Base-by-base conservation (phyloP, 1,284 basidiomycete genomes). In the Trametes versicolor region DNA sequence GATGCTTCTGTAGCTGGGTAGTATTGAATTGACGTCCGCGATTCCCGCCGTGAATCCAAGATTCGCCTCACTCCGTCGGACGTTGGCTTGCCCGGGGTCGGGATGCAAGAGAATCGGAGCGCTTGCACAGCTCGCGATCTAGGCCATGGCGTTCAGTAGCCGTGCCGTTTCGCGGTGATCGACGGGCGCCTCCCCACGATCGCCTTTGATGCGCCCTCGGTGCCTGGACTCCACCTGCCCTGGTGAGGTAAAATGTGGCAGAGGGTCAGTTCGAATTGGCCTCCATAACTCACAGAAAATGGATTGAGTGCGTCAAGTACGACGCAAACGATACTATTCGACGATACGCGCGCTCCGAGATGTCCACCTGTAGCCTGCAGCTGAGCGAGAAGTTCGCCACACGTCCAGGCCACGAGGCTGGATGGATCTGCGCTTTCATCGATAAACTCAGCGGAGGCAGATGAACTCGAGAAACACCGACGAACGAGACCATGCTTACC, bases 121-220 rank as follows among this genome's bases (percentile, higher is more conserved):
- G 17, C 19, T 17, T 43, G 41, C 47, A 25, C 47, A 25, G 47
- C 43, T 19, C 15, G 41, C 19, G 6, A 19, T 7, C 23, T 25
- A 6, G 29, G 49, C 49, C 19, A 29, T 51, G 49, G 49, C 29
- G 49, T 51, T 51, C 27, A 51, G 49, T 51, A 51, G 49, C 49
- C 49, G 49, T 15, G 29, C 49, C 49, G 29, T 34, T 51, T 51
- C 27, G 23, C 25, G 48, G 23, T 10, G 49, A 51, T 34, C 29
- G 47, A 25, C 25, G 19, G 19, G 17, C 41, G 25, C 23, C 10
- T 25, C 45, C 45, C 49, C 49, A n/a, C 49, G 29, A 29, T 51
- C 49, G 17, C 45, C 21, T n/a, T 17, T 43, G 25, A n/a, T 23
- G 25, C 17, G 25, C 10, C 45, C 21, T 48, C 45, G 45, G 45